Conservation (phyloP, 371 early-diverging fungal species). For the Rhizopus delemar region DNA sequence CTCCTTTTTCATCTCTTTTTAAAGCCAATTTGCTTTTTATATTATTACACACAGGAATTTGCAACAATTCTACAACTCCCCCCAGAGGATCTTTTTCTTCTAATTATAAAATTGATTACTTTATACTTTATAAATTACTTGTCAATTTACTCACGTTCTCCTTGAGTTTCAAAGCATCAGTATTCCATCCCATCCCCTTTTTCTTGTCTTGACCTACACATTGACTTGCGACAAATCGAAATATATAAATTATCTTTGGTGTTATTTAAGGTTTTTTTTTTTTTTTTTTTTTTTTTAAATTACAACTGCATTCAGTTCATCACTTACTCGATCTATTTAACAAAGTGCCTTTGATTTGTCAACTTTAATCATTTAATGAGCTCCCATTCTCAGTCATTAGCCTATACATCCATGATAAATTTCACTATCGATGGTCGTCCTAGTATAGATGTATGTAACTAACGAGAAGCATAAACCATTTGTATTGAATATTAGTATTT, state of each 20-base stretch:
- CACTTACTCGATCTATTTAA: not conserved
- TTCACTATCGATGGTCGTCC: constrained; percentile 44
- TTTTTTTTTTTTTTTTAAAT: not conserved
- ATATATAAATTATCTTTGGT: not conserved
- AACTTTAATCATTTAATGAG: not conserved
- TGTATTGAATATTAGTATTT: not conserved
- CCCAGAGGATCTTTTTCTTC: no score
- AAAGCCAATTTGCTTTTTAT: no score
- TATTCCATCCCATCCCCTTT: not conserved
- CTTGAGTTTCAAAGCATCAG: not conserved
- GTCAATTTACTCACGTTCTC: not conserved
- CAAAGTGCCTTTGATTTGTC: no score
- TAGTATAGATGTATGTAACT: constrained; percentile 29
- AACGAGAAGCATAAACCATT: not conserved
- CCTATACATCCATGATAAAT: constrained; percentile 34
- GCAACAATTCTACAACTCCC: no score
- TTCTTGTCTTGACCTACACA: not conserved
- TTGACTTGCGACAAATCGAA: not conserved
- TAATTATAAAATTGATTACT: no score
- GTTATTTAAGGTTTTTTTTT: not conserved
- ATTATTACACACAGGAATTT: no score
- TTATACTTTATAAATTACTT: no score
- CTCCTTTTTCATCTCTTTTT: no score
- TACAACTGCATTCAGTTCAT: not conserved
- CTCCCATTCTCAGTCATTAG: constrained; percentile 7